Percentiles rank a stretch among this genome's conserved stretches.
These are phyloP conservation scores for Dioscorea alata DNA, from an alignment of 106 monocot species.

Conservation along the genomic window DNA sequence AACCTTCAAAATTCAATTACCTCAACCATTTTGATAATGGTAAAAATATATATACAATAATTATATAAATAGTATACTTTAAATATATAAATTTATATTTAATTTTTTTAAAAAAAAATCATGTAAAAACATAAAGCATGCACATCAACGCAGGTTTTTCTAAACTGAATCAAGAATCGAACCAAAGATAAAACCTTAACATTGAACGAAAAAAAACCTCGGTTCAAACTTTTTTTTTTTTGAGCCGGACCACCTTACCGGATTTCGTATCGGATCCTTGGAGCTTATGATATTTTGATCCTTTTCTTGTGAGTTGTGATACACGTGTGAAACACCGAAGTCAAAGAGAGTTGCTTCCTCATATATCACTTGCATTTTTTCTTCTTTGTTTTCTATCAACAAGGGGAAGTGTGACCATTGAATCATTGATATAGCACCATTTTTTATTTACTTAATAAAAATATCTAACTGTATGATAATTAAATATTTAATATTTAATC, in stretches of 20 bases:
- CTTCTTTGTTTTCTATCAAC: not conserved
- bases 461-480: not conserved
- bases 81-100: too few relatives aligned
- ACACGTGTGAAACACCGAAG: slow-evolving; percentile 34
- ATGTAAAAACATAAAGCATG: too few relatives aligned
- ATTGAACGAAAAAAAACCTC: not conserved
- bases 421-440: too few relatives aligned
- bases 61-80: too few relatives aligned
- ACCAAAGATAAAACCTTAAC: slow-evolving; percentile 10
- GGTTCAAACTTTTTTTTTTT: not conserved
- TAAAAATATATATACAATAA: too few relatives aligned
- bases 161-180: slow-evolving; percentile 14
- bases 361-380: slow-evolving; percentile 8
- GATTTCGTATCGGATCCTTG: not conserved
- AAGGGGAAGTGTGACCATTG: not conserved
- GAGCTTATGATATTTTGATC: slow-evolving; percentile 30
- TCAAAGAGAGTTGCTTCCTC: slow-evolving; percentile 9
- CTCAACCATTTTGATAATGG: too few relatives aligned
- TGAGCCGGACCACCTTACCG: slow-evolving; percentile 9
- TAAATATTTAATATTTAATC: not conserved
- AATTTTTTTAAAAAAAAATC: too few relatives aligned
- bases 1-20: too few relatives aligned
- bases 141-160: slow-evolving; percentile 31
- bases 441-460: not conserved
- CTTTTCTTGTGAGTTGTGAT: slow-evolving; percentile 36